phyloP scores from a whole-genome alignment of 176 grass and related monocot genomes.

The Canna indica region DNA sequence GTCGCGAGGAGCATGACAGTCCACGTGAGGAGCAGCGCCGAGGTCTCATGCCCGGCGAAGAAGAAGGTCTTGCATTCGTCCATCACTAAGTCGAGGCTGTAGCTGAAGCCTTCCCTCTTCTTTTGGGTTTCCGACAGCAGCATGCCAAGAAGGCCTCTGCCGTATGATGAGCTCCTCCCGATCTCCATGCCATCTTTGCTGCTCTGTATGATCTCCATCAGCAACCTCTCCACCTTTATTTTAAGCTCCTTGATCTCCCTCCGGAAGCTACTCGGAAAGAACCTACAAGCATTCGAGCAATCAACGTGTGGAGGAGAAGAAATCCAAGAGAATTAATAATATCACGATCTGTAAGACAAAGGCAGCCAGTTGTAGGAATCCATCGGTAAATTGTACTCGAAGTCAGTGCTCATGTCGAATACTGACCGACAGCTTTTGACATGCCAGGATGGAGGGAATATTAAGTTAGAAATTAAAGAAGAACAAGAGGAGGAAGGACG shows the following conservation, averaged over 20 bases:
- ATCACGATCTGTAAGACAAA: too few relatives aligned
- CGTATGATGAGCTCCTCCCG: constrained; percentile 41
- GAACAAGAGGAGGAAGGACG: neutral
- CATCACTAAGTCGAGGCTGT: constrained; percentile 57
- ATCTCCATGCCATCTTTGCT: constrained; percentile 62
- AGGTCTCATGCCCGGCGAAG: constrained; percentile 87
- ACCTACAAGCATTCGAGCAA: too few relatives aligned
- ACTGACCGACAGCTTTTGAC: neutral
- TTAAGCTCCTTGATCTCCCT: constrained; percentile 65
- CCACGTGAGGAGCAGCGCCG: constrained; percentile 89
- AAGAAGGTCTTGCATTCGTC: constrained; percentile 99
- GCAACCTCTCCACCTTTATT: constrained; percentile 47
- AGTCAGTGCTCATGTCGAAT: neutral
- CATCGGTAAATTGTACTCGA: neutral
- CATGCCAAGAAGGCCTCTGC: constrained; percentile 46
- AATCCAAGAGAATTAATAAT: neutral
- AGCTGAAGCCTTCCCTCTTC: constrained; percentile 38
- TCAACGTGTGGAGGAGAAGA: neutral
- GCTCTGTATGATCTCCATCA: constrained; percentile 57
- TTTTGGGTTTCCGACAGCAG: constrained; percentile 55
- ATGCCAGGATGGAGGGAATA: neutral
- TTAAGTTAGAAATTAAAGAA: neutral
- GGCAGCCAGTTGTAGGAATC: neutral
- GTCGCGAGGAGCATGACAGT: constrained; percentile 81
- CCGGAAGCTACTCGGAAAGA: constrained; percentile 75